A percentile compares a stretch with the other conserved stretches of the same genome.
phyloP scores from a whole-genome alignment of 106 monocot species.

The Alisma plantagoaquatica region DNA sequence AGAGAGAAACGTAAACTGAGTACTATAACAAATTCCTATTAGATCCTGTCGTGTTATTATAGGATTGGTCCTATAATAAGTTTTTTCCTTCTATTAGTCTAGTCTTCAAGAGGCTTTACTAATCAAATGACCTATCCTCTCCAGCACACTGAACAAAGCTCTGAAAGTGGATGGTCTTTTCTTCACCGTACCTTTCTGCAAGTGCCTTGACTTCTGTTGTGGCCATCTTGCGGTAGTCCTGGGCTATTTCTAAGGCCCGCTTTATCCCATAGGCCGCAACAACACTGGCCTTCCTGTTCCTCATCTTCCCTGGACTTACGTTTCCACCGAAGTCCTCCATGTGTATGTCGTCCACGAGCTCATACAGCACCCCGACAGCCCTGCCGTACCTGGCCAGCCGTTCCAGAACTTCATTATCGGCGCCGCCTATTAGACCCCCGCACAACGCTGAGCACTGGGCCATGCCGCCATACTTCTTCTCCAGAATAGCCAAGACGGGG shows the following conservation, averaged over 20 bases:
- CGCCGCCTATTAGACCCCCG: constrained; percentile 60
- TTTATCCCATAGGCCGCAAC: constrained; percentile 50
- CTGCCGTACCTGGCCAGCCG: constrained; percentile 59
- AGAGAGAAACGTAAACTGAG: too few species aligned
- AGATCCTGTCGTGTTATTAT: too few species aligned
- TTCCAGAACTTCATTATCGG: constrained; percentile 29
- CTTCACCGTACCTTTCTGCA: constrained; percentile 35
- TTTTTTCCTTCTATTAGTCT: too few species aligned
- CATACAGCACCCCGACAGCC: constrained; percentile 55
- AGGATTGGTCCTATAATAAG: too few species aligned
- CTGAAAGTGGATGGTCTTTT: constrained; percentile 41
- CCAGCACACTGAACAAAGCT: constrained; percentile 81
- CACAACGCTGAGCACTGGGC: constrained; percentile 74
- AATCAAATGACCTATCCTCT: constrained; percentile 43
- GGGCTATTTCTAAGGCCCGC: constrained; percentile 44
- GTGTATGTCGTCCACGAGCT: constrained; percentile 59
- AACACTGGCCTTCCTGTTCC: constrained; percentile 65
- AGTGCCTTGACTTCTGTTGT: constrained; percentile 36
- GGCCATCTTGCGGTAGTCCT: constrained; percentile 41
- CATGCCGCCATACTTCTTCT: constrained; percentile 82
- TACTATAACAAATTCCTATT: too few species aligned
- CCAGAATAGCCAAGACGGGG: constrained; percentile 33
- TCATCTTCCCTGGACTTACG: constrained; percentile 52
- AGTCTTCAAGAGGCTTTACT: constrained; percentile 10
- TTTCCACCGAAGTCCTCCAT: constrained; percentile 15